Evolutionary conservation across 352 stramenopile species (phyloP).

Genomic region (Phytophthora rubi): DNA sequence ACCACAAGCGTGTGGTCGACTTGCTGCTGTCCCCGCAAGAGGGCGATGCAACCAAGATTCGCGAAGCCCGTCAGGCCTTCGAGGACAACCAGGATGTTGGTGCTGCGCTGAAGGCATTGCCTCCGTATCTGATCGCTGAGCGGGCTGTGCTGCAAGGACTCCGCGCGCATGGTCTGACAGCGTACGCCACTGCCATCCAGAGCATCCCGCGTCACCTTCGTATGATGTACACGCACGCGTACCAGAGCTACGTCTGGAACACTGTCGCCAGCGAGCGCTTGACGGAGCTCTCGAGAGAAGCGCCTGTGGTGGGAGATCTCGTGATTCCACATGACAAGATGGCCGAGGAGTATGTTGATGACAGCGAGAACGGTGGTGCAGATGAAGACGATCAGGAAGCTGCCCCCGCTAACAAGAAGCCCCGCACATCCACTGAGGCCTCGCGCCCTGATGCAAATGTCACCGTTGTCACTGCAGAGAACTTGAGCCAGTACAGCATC

Average conservation of each 20-base stretch:
- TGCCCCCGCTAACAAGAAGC: slow-evolving; percentile 30
- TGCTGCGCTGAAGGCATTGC: slow-evolving; percentile 63
- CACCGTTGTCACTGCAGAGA: slow-evolving; percentile 85
- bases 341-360: slow-evolving; percentile 45
- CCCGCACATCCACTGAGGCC: slow-evolving; percentile 46
- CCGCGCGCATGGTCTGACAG: slow-evolving; percentile 57
- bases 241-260: slow-evolving; percentile 98
- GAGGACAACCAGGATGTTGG: slow-evolving; percentile 63
- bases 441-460: slow-evolving; percentile 31
- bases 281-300: slow-evolving; percentile 63
- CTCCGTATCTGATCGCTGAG: slow-evolving; percentile 86
- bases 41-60: slow-evolving; percentile 80
- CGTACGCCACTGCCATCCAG: slow-evolving; percentile 71
- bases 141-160: slow-evolving; percentile 72
- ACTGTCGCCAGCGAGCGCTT: slow-evolving; percentile 90
- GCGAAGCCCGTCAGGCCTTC: slow-evolving; percentile 69
- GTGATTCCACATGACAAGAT: slow-evolving; percentile 69
- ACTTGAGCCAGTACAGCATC: slow-evolving; percentile 91
- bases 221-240: slow-evolving; percentile 93
- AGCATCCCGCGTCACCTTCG: slow-evolving; percentile 84
- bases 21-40: slow-evolving; percentile 91
- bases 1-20: slow-evolving; percentile 92
- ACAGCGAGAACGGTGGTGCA: slow-evolving; percentile 25
- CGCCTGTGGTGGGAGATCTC: slow-evolving; percentile 91
- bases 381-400: slow-evolving; percentile 34